Evolutionary conservation across 2,329 filamentous ascomycete species (phyloP).

Genomic region (Pseudogymnoascus sp.): DNA sequence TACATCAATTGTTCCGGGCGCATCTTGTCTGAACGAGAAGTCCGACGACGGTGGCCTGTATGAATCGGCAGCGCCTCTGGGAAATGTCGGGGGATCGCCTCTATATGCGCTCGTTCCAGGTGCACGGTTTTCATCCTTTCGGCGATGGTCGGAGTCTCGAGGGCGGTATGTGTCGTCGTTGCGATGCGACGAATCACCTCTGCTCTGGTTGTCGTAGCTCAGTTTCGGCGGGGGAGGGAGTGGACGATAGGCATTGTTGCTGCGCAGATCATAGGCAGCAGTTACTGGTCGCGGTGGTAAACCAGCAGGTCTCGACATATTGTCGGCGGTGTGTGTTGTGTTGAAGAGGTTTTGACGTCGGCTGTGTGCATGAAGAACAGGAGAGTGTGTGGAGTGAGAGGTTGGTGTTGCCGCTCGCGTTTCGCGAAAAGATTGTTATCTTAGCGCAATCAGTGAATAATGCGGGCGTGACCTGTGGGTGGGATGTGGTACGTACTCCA

Average conservation of each 20-base stretch:
- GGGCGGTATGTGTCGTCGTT: constrained; percentile 2
- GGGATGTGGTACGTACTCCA: background rate
- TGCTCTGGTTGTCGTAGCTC: constrained; percentile 1
- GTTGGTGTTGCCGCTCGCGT: background rate
- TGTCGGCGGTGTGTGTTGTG: background rate
- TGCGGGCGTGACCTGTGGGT: background rate
- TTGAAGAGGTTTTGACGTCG: background rate
- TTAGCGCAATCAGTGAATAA: constrained; percentile 10
- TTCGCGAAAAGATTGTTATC: constrained; percentile 10
- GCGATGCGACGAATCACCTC: background rate
- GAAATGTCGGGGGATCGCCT: constrained; percentile 10
- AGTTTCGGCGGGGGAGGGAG: background rate
- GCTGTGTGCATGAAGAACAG: constrained; percentile 5
- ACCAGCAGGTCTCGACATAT: constrained; percentile 10
- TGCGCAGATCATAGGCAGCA: background rate
- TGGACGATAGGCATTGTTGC: background rate
- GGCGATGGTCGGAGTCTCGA: background rate
- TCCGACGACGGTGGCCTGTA: constrained; percentile 18
- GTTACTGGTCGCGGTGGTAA: constrained; percentile 1
- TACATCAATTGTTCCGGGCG: constrained; percentile 25
- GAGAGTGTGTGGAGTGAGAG: background rate
- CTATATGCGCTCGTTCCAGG: constrained; percentile 13
- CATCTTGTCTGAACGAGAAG: constrained; percentile 28
- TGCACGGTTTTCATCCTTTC: constrained; percentile 8
- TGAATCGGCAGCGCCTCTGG: constrained; percentile 11